Evolutionary conservation across 345 rosid genomes (phyloP).

Genomic region (Corchorus olitorius): DNA sequence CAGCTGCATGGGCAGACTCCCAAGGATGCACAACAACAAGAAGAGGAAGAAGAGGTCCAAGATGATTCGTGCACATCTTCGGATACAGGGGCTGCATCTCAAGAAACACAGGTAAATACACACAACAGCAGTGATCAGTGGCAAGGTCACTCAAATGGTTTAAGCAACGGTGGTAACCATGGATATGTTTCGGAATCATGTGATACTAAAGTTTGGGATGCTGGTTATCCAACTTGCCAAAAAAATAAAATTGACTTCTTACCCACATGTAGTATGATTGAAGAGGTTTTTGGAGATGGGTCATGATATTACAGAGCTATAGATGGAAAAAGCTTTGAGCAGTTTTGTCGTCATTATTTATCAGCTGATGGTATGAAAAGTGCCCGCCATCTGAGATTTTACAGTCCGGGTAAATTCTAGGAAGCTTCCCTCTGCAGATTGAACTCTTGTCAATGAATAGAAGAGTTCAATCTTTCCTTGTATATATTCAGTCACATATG

Average conservation of each 20-base stretch:
- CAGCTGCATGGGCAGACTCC: conserved; percentile 11
- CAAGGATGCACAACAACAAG: conserved; percentile 20
- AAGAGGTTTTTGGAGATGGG: conserved; percentile 56
- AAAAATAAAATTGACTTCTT: conserved; percentile 39
- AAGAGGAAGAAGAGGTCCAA: conserved; percentile 21
- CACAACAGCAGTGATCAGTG: conserved; percentile 22
- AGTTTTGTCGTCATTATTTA: not conserved
- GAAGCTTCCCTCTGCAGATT: not conserved
- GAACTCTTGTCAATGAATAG: conserved; percentile 10
- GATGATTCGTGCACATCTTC: conserved; percentile 47
- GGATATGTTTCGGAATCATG: conserved; percentile 36
- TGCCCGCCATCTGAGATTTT: not conserved
- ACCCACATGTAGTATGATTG: conserved; percentile 57
- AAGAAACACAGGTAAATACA: conserved; percentile 12
- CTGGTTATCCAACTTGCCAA: conserved; percentile 32
- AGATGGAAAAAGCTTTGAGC: conserved; percentile 26
- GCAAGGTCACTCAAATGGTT: conserved; percentile 23
- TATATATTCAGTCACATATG: not conserved
- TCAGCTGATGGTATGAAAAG: conserved; percentile 9
- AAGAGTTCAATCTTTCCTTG: conserved; percentile 20
- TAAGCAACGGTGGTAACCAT: conserved; percentile 26
- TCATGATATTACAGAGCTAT: conserved; percentile 36
- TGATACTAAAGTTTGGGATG: conserved; percentile 48
- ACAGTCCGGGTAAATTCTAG: not conserved
- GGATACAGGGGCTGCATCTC: conserved; percentile 21